phyloP scores from a whole-genome alignment of 305 asterid species.

The Fraxinus paxiana region DNA sequence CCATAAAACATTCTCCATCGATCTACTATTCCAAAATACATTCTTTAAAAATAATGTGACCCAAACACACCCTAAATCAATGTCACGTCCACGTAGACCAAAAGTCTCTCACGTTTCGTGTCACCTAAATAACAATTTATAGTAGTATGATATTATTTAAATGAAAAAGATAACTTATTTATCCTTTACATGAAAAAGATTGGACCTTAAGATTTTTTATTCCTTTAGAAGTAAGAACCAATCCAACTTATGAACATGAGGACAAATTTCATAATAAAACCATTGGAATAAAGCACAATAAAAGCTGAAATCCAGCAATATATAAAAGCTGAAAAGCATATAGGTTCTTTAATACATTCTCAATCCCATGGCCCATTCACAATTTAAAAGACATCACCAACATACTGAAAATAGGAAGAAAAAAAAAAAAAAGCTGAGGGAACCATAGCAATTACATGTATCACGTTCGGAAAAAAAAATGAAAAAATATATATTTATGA shows the following conservation, averaged over 20 bases:
- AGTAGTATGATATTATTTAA: background rate
- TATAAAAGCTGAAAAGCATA: background rate
- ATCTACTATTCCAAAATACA: too few species aligned
- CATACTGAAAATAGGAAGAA: background rate
- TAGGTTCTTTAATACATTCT: background rate
- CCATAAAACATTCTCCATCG: too few species aligned
- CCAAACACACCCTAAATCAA: too few species aligned
- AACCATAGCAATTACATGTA: background rate
- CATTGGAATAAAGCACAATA: background rate
- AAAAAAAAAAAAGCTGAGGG: background rate
- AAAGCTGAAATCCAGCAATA: background rate
- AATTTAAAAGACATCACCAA: background rate
- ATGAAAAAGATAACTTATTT: background rate
- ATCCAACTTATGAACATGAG: background rate
- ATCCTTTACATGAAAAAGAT: background rate
- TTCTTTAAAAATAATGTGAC: too few species aligned
- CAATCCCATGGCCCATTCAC: background rate
- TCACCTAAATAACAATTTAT: background rate
- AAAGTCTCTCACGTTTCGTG: background rate
- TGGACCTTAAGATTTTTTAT: background rate
- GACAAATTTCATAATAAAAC: background rate
- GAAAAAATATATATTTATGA: conserved; percentile 3
- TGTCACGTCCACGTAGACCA: background rate
- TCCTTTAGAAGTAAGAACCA: background rate
- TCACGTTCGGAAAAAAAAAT: background rate